Evolutionary conservation across 345 rosid species (phyloP).

Genomic region (Salix caprea): DNA sequence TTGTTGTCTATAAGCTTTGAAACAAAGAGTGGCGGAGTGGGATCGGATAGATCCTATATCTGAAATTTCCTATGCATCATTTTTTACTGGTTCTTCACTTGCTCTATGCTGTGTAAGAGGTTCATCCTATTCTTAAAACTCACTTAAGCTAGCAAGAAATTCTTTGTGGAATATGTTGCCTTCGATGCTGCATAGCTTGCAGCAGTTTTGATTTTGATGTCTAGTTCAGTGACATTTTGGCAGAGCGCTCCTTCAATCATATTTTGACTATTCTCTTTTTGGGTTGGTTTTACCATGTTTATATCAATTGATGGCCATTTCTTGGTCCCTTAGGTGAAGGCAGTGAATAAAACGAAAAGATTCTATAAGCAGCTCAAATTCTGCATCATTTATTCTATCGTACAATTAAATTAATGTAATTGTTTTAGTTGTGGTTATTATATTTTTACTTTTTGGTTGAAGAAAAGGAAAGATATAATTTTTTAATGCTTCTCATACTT

Average conservation of each 20-base stretch:
- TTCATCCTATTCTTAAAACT: background rate
- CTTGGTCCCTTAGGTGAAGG: background rate
- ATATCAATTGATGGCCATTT: background rate
- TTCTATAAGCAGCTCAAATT: conserved; percentile 1
- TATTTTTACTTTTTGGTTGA: background rate
- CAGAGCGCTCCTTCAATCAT: background rate
- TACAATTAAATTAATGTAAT: background rate
- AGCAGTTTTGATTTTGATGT: background rate
- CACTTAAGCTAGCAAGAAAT: background rate
- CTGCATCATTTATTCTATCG: background rate
- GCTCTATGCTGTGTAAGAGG: background rate
- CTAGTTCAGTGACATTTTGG: background rate
- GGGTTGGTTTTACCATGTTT: background rate
- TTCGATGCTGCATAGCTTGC: background rate
- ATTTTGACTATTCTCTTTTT: background rate
- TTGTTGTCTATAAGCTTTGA: background rate
- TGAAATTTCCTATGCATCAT: background rate
- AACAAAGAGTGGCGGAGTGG: background rate
- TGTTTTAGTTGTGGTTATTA: background rate
- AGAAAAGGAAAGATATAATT: background rate
- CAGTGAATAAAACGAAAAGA: background rate
- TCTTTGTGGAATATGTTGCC: background rate
- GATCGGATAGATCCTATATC: background rate
- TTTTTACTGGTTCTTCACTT: background rate
- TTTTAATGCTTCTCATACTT: background rate